phyloP scores from a whole-genome alignment of 1,284 basidiomycete genomes.

The Fistulinella cinereoalba region DNA sequence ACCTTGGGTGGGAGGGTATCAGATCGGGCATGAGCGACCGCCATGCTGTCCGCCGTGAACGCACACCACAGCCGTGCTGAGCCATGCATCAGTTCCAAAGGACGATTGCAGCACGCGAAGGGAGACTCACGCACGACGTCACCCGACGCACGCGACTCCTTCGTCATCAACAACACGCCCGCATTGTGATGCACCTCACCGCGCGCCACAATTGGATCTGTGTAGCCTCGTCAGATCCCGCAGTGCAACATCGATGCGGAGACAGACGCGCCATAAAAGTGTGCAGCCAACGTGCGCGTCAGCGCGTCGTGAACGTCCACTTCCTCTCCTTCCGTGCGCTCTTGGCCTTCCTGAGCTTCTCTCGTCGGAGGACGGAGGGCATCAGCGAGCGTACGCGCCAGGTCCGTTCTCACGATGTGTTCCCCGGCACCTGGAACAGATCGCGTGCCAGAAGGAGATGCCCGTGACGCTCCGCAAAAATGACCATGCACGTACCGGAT shows the following conservation, averaged over 20 bases:
- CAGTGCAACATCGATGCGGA: too few species aligned
- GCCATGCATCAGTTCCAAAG: neutral
- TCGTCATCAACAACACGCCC: slow-evolving; percentile 49
- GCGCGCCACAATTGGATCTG: slow-evolving; percentile 31
- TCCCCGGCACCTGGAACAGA: slow-evolving; percentile 52
- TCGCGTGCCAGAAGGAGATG: slow-evolving; percentile 40
- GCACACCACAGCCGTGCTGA: slow-evolving; percentile 72
- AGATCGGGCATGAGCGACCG: slow-evolving; percentile 62
- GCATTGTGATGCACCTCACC: slow-evolving; percentile 35
- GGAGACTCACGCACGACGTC: slow-evolving; percentile 23
- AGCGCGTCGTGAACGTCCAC: slow-evolving; percentile 44
- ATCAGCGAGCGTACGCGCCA: slow-evolving; percentile 46
- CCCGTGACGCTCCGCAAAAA: slow-evolving; percentile 10
- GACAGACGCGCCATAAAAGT: slow-evolving; percentile 40
- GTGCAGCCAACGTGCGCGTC: slow-evolving; percentile 33
- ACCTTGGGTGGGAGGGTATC: slow-evolving; percentile 54
- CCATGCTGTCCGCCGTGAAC: slow-evolving; percentile 80
- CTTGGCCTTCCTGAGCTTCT: neutral
- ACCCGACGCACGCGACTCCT: slow-evolving; percentile 37
- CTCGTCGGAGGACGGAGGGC: slow-evolving; percentile 22
- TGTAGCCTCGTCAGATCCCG: neutral
- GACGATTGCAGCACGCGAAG: neutral
- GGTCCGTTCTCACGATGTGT: slow-evolving; percentile 43
- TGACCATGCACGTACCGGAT: slow-evolving; percentile 45
- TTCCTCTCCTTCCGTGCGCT: slow-evolving; percentile 14